Evolutionary conservation across 306 rosid genomes (phyloP).

Genomic region (Prunus padus): DNA sequence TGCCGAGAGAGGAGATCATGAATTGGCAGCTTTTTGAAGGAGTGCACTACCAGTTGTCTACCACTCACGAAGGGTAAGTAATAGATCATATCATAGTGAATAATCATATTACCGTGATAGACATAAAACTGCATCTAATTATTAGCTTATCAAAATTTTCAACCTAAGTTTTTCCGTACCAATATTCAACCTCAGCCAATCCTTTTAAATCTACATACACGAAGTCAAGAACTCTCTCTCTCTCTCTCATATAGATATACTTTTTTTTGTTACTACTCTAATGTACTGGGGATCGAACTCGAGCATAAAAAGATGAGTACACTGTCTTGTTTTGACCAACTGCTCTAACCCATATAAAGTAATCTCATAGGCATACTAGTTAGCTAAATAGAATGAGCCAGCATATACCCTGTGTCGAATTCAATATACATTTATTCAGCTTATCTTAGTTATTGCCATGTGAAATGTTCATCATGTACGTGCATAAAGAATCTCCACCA

Average conservation of each 20-base stretch:
- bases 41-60: slow-evolving; percentile 2
- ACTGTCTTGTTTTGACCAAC: too few relatives aligned
- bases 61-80: background rate
- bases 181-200: too few relatives aligned
- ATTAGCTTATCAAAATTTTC: background rate
- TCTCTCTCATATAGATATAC: too few relatives aligned
- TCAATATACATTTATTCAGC: background rate
- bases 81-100: background rate
- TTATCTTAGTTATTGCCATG: background rate
- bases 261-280: too few relatives aligned
- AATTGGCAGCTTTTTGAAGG: slow-evolving; percentile 1
- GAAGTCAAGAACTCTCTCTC: too few relatives aligned
- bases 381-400: background rate
- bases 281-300: too few relatives aligned
- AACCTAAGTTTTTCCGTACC: too few relatives aligned
- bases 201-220: too few relatives aligned
- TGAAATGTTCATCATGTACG: background rate
- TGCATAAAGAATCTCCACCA: background rate
- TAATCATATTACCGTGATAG: background rate
- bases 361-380: background rate
- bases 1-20: background rate
- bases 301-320: too few relatives aligned
- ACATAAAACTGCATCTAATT: background rate
- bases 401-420: background rate
- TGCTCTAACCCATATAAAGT: too few relatives aligned